phyloP scores from a whole-genome alignment of 179 eudicot species.

The Corrigiola litoralis region DNA sequence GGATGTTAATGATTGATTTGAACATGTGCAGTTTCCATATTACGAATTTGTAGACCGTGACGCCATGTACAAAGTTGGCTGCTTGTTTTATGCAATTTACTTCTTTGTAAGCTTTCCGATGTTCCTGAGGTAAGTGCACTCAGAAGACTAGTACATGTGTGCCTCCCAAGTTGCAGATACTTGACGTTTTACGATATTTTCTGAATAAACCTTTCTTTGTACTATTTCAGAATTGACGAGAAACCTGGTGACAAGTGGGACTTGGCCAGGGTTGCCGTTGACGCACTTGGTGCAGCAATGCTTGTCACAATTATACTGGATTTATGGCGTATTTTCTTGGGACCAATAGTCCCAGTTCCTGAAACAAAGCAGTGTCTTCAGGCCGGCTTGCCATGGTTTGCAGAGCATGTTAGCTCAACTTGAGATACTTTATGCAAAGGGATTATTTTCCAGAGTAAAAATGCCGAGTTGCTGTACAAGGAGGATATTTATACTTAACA shows the following conservation, averaged over 20 bases:
- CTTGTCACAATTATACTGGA: slow-evolving; percentile 92
- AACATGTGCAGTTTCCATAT: slow-evolving; percentile 84
- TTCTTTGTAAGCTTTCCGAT: slow-evolving; percentile 98
- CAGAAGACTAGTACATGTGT: not conserved
- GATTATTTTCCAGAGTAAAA: not conserved
- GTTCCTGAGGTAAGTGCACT: slow-evolving; percentile 66
- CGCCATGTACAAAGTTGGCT: slow-evolving; percentile 97
- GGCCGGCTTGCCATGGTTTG: slow-evolving; percentile 81
- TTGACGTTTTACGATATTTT: not conserved
- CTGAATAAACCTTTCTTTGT: too few relatives aligned
- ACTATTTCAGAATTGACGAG: slow-evolving; percentile 68
- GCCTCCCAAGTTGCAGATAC: not conserved
- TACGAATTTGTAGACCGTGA: slow-evolving; percentile 87
- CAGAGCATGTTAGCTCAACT: slow-evolving; percentile 32
- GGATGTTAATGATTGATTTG: not conserved
- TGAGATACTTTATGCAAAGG: not conserved
- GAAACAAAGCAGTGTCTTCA: slow-evolving; percentile 58
- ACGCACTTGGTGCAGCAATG: slow-evolving; percentile 97
- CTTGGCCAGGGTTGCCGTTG: slow-evolving; percentile 76
- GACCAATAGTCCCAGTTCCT: slow-evolving; percentile 73
- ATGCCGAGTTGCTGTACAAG: not conserved
- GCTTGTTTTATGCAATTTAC: slow-evolving; percentile 90
- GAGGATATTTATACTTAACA: not conserved
- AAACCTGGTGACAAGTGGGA: slow-evolving; percentile 71
- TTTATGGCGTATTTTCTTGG: slow-evolving; percentile 84